These are phyloP conservation scores for Xylariaceae sp. DNA, from an alignment of 2,329 filamentous ascomycete genomes.

Conservation along the genomic window DNA sequence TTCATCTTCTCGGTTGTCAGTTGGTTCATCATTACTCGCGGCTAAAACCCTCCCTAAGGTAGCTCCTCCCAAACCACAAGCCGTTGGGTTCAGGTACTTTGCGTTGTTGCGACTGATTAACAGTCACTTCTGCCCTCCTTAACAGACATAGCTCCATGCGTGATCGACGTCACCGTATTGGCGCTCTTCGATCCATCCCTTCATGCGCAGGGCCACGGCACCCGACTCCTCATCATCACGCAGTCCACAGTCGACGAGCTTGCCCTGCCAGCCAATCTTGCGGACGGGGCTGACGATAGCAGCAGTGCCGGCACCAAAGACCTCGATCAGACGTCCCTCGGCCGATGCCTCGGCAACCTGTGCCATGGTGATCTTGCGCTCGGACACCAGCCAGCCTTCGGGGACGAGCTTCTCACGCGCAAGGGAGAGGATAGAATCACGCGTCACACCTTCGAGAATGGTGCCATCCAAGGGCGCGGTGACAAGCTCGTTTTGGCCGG, in stretches of 20 bases:
- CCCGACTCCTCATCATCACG: slow-evolving; percentile 79
- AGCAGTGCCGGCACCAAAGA: slow-evolving; percentile 89
- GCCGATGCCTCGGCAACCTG: slow-evolving; percentile 75
- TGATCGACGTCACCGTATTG: slow-evolving; percentile 94
- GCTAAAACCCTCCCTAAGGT: background rate
- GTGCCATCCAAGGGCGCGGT: slow-evolving; percentile 97
- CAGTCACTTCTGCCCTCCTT: background rate
- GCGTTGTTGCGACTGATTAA: background rate
- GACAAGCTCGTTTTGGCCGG: slow-evolving; percentile 83
- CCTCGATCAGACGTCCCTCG: slow-evolving; percentile 84
- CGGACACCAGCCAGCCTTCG: slow-evolving; percentile 80
- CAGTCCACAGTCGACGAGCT: slow-evolving; percentile 77
- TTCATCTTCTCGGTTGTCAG: background rate
- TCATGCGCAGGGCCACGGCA: slow-evolving; percentile 78
- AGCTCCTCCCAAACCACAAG: background rate
- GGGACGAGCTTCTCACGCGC: slow-evolving; percentile 77
- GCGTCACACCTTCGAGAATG: slow-evolving; percentile 89
- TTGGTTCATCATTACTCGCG: background rate
- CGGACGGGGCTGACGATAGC: slow-evolving; percentile 89
- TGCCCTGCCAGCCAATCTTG: slow-evolving; percentile 81
- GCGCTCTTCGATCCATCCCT: slow-evolving; percentile 92
- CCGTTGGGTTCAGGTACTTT: background rate
- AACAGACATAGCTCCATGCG: slow-evolving; percentile 70
- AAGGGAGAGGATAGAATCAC: slow-evolving; percentile 83
- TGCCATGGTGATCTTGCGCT: slow-evolving; percentile 89